These are phyloP conservation scores for Thoreauomyces humboldtii DNA, from an alignment of 192 early-diverging fungal genomes.

Conservation along the genomic window DNA sequence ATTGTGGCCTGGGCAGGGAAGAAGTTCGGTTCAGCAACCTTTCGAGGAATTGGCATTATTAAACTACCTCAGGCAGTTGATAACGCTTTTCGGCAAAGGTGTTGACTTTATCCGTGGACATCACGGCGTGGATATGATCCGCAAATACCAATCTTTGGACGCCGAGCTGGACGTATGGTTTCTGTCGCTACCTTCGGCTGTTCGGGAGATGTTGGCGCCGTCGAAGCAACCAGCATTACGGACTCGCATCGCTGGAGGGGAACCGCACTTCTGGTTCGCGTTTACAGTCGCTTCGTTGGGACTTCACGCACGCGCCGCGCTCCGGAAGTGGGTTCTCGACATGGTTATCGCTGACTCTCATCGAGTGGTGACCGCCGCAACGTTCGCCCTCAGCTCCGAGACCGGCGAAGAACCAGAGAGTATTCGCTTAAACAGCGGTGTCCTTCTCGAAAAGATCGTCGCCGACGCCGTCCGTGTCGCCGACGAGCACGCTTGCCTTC, in stretches of 20 bases:
- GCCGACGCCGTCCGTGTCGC: constrained; percentile 13
- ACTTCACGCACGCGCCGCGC: constrained; percentile 11
- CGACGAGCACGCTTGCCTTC: neutral
- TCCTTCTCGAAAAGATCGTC: neutral
- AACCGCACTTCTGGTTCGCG: constrained; percentile 17
- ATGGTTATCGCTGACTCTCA: neutral
- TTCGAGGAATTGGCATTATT: neutral
- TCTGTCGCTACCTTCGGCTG: constrained; percentile 11
- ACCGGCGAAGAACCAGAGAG: neutral
- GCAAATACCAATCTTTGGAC: constrained; percentile 16
- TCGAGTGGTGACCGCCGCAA: constrained; percentile 6
- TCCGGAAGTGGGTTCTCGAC: constrained; percentile 17
- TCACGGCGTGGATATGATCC: constrained; percentile 9
- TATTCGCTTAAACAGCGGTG: neutral
- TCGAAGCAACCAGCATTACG: neutral
- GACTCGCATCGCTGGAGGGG: neutral
- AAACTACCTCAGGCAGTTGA: constrained; percentile 1
- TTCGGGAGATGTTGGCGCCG: constrained; percentile 2
- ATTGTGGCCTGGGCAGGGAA: constrained; percentile 8
- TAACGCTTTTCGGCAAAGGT: constrained; percentile 7
- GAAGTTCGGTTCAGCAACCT: neutral
- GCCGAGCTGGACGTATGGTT: constrained; percentile 20
- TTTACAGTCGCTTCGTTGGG: neutral
- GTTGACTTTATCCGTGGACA: constrained; percentile 11
- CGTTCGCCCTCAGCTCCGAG: constrained; percentile 8